phyloP scores from a whole-genome alignment of 2,329 filamentous ascomycete species.

The Alternaria alternata region DNA sequence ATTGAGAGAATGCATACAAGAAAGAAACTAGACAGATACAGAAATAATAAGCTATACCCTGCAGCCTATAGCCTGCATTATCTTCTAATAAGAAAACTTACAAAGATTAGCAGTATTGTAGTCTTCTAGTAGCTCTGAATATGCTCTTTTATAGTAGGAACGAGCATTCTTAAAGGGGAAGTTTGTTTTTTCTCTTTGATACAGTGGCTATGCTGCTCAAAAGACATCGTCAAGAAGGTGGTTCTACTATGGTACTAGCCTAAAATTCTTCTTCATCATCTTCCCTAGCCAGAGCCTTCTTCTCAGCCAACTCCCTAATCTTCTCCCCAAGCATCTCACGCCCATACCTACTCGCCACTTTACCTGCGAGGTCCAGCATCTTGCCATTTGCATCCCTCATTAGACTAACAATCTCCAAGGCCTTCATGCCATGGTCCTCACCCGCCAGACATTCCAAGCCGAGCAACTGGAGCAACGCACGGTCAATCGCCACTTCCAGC shows the following conservation, averaged over 20 bases:
- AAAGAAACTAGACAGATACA: too few species aligned
- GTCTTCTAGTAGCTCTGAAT: too few species aligned
- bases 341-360: slow-evolving; percentile 87
- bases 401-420: slow-evolving; percentile 85
- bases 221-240: neutral
- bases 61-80: too few species aligned
- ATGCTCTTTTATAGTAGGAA: too few species aligned
- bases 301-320: slow-evolving; percentile 85
- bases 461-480: slow-evolving; percentile 86
- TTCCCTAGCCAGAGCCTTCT: slow-evolving; percentile 65
- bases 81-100: neutral
- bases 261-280: slow-evolving; percentile 30
- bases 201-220: too few species aligned
- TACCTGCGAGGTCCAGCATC: slow-evolving; percentile 90
- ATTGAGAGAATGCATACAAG: neutral
- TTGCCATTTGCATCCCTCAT: slow-evolving; percentile 85
- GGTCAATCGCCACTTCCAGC: slow-evolving; percentile 86
- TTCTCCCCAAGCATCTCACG: slow-evolving; percentile 83
- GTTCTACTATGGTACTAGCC: neutral
- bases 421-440: slow-evolving; percentile 93
- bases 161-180: too few species aligned
- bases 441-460: slow-evolving; percentile 90
- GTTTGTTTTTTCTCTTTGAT: too few species aligned
- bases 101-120: too few species aligned
- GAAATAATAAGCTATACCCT: too few species aligned